Evolutionary conservation across 2,329 filamentous ascomycete species (phyloP), one percentile per base, ranked within the genome.

Genomic region (Colletotrichum tabaci): DNA sequence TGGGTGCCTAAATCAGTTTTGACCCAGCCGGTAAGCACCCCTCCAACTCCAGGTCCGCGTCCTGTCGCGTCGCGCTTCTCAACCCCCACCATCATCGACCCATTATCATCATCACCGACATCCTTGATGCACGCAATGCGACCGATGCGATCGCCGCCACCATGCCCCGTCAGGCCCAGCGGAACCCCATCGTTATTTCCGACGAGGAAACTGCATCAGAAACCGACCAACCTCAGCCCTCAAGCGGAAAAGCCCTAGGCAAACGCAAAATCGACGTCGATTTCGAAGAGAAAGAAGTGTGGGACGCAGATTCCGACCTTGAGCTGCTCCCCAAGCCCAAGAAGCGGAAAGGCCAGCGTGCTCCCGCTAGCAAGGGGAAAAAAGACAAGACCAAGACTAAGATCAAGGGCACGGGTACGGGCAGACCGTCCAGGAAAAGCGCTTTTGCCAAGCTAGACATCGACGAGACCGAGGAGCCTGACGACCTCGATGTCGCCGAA

Each of bases 251-350:
- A 16, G 53, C 74, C 1, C 56, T 73, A 4, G 73, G 75, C 5
- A 86, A 85, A 74, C 79, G 83, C 26, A 87, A 85, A 74, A 74
- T 78, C 4, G 77, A 80, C 3, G 55, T 75, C 12, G 77, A 81
- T 8, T 75, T 82, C 40, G 80, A 80, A 18, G 84, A 85, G 67
- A 87, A 86, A 74, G 82, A 87, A 1, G 77, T 82, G n/a, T 89
- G 86, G 86, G 88, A 87, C 4, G 89, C 90, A 67, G 89, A 92
- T 46, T 89, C 89, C 1, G 87, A 89, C 35, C 85, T 86, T 26
- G 86, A 87, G 9, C 94, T 94, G 9, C 94, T 94, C 74, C 82
- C 88, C 50, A 85, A 87, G n/a, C 91, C 90, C 79, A 92, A 91
- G 77, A 89, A 90, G 61, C 85, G 88, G 2, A 85, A 85, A 30